Evolutionary conservation across 495 filamentous ascomycete genomes (phyloP), one percentile per base, ranked within the genome.

Genomic region (Annulohypoxylon stygium): DNA sequence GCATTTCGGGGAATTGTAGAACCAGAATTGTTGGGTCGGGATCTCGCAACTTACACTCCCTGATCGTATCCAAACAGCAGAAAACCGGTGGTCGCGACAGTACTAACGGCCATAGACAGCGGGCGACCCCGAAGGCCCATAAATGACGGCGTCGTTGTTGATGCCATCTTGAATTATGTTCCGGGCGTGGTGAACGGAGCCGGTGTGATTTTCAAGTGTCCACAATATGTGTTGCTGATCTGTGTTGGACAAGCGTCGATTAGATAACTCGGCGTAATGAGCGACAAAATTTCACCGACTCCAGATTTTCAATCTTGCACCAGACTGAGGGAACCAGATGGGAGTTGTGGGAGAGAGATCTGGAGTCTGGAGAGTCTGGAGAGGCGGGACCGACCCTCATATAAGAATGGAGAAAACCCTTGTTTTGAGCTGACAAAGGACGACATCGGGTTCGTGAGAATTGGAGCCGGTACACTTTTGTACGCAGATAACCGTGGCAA

Each of bases 11-110:
- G 14, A 11, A 30, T 5, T n/a, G 54, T 12, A 25, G 51, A 41
- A 11, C 12, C 34, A 11, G 26, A 11, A 26, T 4, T 33, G 36
- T 11, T 54, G 34, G 12, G 39, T 41, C 7, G 41, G 30, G 16
- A n/a, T 25, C 26, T 18, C 25, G 14, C 34, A 37, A 69, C 67
- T 68, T 58, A 76, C 72, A 78, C 77, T 78, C 85, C 85, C 77
- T 87, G 89, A 65, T 91, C 89, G 76, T 92, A 92, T 74, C 91
- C 91, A 77, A 93, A 93, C 4, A 93, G 85, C 34, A 93, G 78
- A 79, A 93, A 93, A 30, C 90, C 91, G 51, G 90, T 92, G 0
- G 91, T 93, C 18, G 91, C 89, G 45, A 93, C 87, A 9, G 67
- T 70, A 25, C 67, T 90, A 39, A 93, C 84, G 23, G 86, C 83